Conservation (phyloP, 495 filamentous ascomycete genomes). For the Stereocaulon alpinum region DNA sequence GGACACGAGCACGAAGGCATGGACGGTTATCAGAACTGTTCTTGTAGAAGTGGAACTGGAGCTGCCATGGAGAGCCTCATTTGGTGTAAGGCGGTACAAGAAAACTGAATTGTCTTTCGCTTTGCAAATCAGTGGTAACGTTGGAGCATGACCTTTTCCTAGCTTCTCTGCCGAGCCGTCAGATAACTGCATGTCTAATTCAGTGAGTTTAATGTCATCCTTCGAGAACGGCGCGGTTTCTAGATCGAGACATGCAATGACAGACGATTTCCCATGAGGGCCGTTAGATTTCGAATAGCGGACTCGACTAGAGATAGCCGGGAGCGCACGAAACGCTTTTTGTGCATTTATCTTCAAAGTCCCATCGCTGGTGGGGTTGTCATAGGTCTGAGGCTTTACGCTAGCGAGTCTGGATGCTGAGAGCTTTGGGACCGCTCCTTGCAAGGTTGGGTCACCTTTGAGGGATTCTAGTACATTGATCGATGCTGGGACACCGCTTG, state of each 20-base stretch:
- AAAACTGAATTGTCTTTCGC: conserved; percentile 80
- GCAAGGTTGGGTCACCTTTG: conserved; percentile 54
- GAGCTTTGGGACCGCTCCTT: conserved; percentile 58
- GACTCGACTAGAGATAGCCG: conserved; percentile 74
- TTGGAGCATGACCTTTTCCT: conserved; percentile 46
- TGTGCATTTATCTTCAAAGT: conserved; percentile 46
- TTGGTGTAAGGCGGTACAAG: conserved; percentile 65
- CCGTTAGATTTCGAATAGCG: conserved; percentile 66
- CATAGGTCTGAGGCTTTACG: conserved; percentile 46
- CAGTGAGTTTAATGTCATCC: conserved; percentile 58
- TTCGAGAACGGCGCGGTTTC: conserved; percentile 78
- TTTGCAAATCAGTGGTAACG: conserved; percentile 56
- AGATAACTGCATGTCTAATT: conserved; percentile 52
- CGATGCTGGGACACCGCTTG: conserved; percentile 61
- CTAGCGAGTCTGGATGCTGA: conserved; percentile 71
- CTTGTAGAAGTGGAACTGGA: conserved; percentile 37
- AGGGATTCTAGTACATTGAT: conserved; percentile 76
- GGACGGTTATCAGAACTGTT: conserved; percentile 53
- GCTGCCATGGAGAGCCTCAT: conserved; percentile 30
- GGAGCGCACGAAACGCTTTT: conserved; percentile 60
- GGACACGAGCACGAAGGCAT: conserved; percentile 52
- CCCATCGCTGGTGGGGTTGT: conserved; percentile 52
- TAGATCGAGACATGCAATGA: conserved; percentile 75
- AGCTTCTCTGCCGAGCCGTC: conserved; percentile 61
- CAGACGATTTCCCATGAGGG: conserved; percentile 49